Percentiles rank a stretch among this genome's conserved stretches.
Conservation (phyloP, 2,329 filamentous ascomycete genomes). For the Fusarium nanum region DNA sequence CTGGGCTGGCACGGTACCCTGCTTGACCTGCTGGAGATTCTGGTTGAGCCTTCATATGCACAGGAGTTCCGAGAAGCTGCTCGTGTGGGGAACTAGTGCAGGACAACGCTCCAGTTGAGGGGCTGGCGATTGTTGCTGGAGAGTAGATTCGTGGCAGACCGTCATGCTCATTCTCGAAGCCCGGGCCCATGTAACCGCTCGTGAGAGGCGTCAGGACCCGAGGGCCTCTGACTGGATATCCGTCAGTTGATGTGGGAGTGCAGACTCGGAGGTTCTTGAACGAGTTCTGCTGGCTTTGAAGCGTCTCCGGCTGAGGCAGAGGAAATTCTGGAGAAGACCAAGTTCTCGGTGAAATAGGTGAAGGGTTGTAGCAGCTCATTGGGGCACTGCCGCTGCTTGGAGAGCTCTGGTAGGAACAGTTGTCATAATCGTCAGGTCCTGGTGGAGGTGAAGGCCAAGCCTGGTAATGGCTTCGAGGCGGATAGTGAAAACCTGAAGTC, state of each 20-base stretch:
- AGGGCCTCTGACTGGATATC: slow-evolving; percentile 29
- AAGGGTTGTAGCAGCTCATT: slow-evolving; percentile 45
- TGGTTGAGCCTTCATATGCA: slow-evolving; percentile 28
- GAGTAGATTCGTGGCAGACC: slow-evolving; percentile 29
- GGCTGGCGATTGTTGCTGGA: slow-evolving; percentile 19
- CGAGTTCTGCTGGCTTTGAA: slow-evolving; percentile 39
- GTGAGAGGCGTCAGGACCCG: slow-evolving; percentile 39
- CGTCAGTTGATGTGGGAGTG: slow-evolving; percentile 44
- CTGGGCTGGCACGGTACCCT: slow-evolving; percentile 17
- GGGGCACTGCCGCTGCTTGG: slow-evolving; percentile 44
- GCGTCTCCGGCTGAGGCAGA: slow-evolving; percentile 35
- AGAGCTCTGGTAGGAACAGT: slow-evolving; percentile 52
- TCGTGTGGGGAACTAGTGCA: slow-evolving; percentile 39
- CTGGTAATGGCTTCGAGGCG: slow-evolving; percentile 39
- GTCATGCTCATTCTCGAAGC: slow-evolving; percentile 36
- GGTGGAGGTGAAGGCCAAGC: slow-evolving; percentile 54
- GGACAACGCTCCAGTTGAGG: slow-evolving; percentile 33
- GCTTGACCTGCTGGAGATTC: slow-evolving; percentile 9
- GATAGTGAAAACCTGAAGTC: slow-evolving; percentile 41
- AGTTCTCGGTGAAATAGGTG: slow-evolving; percentile 50
- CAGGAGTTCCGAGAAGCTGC: slow-evolving; percentile 24
- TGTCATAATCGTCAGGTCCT: slow-evolving; percentile 53
- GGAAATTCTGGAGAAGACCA: slow-evolving; percentile 50
- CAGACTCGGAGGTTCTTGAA: slow-evolving; percentile 39
- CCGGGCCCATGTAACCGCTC: slow-evolving; percentile 24